Conservation (phyloP, 1,284 basidiomycete species). For the Tilletia setariae region DNA sequence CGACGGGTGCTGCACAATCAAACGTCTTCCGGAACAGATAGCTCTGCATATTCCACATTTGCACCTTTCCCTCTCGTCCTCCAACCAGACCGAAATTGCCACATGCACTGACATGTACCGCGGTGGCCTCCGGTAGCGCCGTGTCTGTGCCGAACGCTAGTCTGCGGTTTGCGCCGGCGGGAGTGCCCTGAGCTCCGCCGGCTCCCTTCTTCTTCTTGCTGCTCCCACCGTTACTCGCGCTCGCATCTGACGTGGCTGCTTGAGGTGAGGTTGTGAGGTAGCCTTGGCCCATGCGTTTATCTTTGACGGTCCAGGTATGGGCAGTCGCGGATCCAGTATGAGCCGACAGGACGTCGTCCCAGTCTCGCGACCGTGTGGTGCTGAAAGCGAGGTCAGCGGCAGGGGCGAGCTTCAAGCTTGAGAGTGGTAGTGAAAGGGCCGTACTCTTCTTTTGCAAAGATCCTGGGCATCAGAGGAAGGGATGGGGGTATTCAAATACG, state of each 20-base stretch:
- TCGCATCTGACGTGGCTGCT: conserved; percentile 9
- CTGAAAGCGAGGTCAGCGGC: conserved; percentile 76
- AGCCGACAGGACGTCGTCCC: conserved; percentile 92
- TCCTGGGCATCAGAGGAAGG: conserved; percentile 41
- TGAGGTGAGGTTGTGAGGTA: conserved; percentile 10
- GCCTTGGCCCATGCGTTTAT: conserved; percentile 40
- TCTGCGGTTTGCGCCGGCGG: conserved; percentile 7
- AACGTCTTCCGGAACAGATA: conserved; percentile 73
- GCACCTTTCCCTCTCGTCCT: conserved; percentile 42
- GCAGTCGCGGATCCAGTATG: conserved; percentile 64
- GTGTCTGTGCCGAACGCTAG: neutral
- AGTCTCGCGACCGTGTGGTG: conserved; percentile 79
- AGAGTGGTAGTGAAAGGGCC: conserved; percentile 71
- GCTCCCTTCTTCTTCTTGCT: conserved; percentile 27
- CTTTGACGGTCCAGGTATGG: conserved; percentile 45
- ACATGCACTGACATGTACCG: conserved; percentile 73
- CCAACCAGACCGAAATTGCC: conserved; percentile 86
- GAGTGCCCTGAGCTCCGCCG: conserved; percentile 58
- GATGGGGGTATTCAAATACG: conserved; percentile 10
- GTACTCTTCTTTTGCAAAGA: conserved; percentile 71
- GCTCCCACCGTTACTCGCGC: neutral
- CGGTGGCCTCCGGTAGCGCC: conserved; percentile 54
- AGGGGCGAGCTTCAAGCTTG: conserved; percentile 62
- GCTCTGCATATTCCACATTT: conserved; percentile 64
- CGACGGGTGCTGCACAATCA: conserved; percentile 15